Conservation (phyloP, 2,329 filamentous ascomycete genomes). For the Colletotrichum shisoi region DNA sequence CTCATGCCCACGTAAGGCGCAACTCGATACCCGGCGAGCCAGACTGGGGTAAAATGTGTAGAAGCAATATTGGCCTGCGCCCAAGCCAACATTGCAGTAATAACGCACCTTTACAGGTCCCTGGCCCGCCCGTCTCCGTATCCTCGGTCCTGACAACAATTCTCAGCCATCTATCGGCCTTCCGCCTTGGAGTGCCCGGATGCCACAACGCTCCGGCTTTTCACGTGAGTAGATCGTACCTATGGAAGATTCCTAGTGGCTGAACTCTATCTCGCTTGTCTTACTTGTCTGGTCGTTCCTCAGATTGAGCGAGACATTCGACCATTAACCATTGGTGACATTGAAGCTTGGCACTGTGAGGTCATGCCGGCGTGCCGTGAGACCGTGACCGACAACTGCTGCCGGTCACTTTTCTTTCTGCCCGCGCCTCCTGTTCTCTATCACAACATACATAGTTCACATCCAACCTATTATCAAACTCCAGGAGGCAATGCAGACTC, state of each 20-base stretch:
- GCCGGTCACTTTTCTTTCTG: background rate
- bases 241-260: slow-evolving; percentile 9
- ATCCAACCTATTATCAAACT: no score
- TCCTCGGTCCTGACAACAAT: background rate
- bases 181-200: background rate
- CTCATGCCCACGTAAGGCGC: slow-evolving; percentile 16
- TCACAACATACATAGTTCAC: background rate
- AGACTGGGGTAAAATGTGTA: slow-evolving; percentile 1
- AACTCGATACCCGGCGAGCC: background rate
- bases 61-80: background rate
- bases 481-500: background rate
- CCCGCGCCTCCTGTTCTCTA: background rate
- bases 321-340: background rate
- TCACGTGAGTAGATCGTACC: background rate
- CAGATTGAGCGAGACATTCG: slow-evolving; percentile 22
- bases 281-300: slow-evolving; percentile 8
- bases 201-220: background rate
- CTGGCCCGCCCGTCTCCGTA: background rate
- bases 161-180: background rate
- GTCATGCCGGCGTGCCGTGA: slow-evolving; percentile 11
- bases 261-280: slow-evolving; percentile 30
- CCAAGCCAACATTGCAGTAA: background rate
- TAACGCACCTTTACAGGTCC: background rate
- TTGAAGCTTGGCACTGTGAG: slow-evolving; percentile 4
- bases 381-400: background rate